A percentile compares a stretch with the other conserved stretches of the same genome.
Evolutionary conservation across 2,329 filamentous ascomycete genomes (phyloP).

Genomic region (Talaromyces pinophilus): DNA sequence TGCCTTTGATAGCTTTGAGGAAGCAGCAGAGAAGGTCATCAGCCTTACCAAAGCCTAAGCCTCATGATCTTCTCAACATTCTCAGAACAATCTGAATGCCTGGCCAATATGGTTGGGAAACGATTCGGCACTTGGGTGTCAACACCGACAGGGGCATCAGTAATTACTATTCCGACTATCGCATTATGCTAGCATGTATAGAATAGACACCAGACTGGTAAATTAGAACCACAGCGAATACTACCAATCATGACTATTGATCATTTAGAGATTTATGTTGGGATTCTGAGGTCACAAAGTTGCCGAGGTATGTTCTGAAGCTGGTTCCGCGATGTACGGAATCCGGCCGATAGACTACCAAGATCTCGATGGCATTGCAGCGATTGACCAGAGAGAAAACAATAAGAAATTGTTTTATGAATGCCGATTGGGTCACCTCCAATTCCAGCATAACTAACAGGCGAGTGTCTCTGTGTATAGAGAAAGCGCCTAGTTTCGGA

Average conservation of each 20-base stretch:
- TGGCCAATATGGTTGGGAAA: neutral
- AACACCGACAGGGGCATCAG: neutral
- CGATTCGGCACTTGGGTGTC: neutral
- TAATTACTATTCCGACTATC: neutral
- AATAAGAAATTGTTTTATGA: neutral
- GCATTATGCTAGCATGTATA: neutral
- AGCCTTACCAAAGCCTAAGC: slow-evolving; percentile 49
- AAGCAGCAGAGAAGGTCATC: slow-evolving; percentile 68
- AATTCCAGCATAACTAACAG: neutral
- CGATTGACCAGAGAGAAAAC: neutral
- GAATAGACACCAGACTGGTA: neutral
- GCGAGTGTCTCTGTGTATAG: neutral
- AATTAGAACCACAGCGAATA: neutral
- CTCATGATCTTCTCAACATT: neutral
- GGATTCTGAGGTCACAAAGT: neutral
- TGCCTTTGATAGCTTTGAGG: slow-evolving; percentile 73
- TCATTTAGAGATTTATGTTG: neutral
- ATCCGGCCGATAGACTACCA: neutral
- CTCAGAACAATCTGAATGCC: neutral
- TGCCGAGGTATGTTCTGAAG: slow-evolving; percentile 12
- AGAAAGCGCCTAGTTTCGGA: neutral
- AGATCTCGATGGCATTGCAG: neutral
- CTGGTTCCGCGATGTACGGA: neutral
- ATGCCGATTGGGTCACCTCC: too few species aligned
- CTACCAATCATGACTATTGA: neutral